Conservation (phyloP, 2,329 filamentous ascomycete species). For the Aspergillus oerlinghausenensis region DNA sequence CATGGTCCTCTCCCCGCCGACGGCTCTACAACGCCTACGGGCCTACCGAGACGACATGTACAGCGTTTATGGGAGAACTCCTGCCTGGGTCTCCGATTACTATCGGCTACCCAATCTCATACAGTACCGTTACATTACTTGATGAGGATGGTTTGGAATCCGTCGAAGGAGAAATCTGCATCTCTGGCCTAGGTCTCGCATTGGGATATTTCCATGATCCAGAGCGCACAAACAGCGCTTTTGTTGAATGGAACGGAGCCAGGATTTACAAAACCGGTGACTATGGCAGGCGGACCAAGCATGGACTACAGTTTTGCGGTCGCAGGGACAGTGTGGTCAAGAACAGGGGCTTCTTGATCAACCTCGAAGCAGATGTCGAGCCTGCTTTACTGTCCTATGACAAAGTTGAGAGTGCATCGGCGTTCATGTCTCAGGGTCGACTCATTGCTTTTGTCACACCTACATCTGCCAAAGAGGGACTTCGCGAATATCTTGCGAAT, state of each 20-base stretch:
- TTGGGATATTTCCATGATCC: conserved; percentile 18
- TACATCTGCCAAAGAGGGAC: neutral
- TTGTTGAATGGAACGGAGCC: conserved; percentile 13
- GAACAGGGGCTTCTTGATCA: conserved; percentile 34
- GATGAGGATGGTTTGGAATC: conserved; percentile 5
- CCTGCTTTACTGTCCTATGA: conserved; percentile 16
- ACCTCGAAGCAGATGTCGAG: conserved; percentile 30
- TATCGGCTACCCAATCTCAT: conserved; percentile 11
- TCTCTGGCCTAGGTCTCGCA: conserved; percentile 17
- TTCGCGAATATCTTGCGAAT: neutral
- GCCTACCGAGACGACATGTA: conserved; percentile 10
- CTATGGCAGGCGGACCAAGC: conserved; percentile 6
- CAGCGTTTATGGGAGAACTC: neutral
- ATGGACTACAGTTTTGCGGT: conserved; percentile 23
- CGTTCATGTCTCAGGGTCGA: conserved; percentile 1
- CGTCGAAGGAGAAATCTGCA: conserved; percentile 20
- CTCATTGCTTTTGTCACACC: conserved; percentile 5
- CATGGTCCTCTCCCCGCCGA: conserved; percentile 3
- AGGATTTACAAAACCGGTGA: conserved; percentile 20
- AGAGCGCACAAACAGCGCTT: conserved; percentile 12
- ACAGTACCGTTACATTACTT: conserved; percentile 11
- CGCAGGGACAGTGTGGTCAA: conserved; percentile 28
- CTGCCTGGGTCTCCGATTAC: conserved; percentile 6
- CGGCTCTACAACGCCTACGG: conserved; percentile 13
- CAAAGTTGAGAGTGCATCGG: conserved; percentile 13